Percentiles rank a stretch among this genome's conserved stretches.
Evolutionary conservation across 768 basidiomycete species (phyloP).

Genomic region (Mycena belliarum): DNA sequence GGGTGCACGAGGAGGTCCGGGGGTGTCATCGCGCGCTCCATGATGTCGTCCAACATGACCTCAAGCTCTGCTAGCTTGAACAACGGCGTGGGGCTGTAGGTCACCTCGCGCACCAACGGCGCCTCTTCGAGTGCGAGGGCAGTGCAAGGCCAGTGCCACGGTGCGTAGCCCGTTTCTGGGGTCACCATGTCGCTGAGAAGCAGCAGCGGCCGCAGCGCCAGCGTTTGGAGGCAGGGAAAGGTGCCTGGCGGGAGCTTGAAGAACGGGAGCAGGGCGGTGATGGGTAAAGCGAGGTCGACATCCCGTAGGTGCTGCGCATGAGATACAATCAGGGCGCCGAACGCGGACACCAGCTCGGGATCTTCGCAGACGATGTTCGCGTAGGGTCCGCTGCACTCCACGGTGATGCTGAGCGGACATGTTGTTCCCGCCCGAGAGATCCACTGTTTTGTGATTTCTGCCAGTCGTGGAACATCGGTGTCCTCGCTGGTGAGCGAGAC

Average conservation of each 20-base stretch:
- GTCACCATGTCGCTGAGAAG: not conserved
- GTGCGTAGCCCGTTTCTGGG: not conserved
- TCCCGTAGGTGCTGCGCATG: not conserved
- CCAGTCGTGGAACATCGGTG: not conserved
- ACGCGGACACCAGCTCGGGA: not conserved
- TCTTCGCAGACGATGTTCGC: not conserved
- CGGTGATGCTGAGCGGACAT: constrained; percentile 1
- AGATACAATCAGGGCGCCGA: not conserved
- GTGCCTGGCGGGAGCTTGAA: not conserved
- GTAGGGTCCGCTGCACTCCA: not conserved
- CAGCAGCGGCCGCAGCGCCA: not conserved
- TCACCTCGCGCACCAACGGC: not conserved
- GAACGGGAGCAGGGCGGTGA: not conserved
- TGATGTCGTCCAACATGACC: not conserved
- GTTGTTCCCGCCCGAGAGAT: not conserved
- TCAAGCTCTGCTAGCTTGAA: not conserved
- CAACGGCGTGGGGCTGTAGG: not conserved
- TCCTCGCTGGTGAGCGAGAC: not conserved
- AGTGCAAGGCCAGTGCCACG: constrained; percentile 9
- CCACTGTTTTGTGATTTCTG: constrained; percentile 1
- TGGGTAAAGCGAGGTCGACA: not conserved
- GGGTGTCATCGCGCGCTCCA: not conserved
- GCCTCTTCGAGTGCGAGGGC: not conserved
- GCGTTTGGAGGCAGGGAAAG: not conserved
- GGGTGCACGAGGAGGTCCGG: not conserved